Evolutionary conservation across 2,329 filamentous ascomycete species (phyloP).

Genomic region (Colletotrichum caudatum): DNA sequence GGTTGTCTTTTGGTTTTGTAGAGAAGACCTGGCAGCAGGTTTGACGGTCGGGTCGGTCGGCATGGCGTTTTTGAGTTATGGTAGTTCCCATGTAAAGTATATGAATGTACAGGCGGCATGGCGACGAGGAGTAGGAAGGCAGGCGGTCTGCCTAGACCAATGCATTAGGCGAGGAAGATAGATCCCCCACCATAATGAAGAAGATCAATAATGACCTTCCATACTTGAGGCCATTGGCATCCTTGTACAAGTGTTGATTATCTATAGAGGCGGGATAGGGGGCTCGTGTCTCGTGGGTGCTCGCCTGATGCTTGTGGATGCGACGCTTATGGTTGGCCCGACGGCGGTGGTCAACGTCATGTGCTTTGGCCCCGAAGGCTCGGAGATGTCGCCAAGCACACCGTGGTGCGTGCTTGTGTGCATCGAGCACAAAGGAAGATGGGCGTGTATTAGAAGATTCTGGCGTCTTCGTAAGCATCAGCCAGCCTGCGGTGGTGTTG

Average conservation of each 20-base stretch:
- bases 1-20: conserved; percentile 39
- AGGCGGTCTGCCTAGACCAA: conserved; percentile 13
- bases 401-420: not conserved
- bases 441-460: not conserved
- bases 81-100: conserved; percentile 37
- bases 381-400: not conserved
- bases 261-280: not conserved
- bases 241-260: not conserved
- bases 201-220: conserved; percentile 33
- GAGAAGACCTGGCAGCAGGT: conserved; percentile 30
- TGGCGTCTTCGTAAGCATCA: not conserved
- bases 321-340: not conserved
- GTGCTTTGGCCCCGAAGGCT: not conserved
- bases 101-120: conserved; percentile 30
- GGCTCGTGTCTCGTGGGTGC: not conserved
- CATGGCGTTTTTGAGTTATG: conserved; percentile 38
- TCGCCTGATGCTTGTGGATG: conserved; percentile 1
- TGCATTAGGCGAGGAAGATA: conserved; percentile 18
- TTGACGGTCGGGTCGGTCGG: conserved; percentile 36
- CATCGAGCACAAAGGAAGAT: not conserved
- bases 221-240: not conserved
- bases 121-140: conserved; percentile 22
- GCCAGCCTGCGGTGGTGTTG: conserved; percentile 7
- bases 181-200: conserved; percentile 32
- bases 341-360: not conserved